Evolutionary conservation across 2,329 filamentous ascomycete species (phyloP).

Genomic region (Gnomoniopsis sp.): DNA sequence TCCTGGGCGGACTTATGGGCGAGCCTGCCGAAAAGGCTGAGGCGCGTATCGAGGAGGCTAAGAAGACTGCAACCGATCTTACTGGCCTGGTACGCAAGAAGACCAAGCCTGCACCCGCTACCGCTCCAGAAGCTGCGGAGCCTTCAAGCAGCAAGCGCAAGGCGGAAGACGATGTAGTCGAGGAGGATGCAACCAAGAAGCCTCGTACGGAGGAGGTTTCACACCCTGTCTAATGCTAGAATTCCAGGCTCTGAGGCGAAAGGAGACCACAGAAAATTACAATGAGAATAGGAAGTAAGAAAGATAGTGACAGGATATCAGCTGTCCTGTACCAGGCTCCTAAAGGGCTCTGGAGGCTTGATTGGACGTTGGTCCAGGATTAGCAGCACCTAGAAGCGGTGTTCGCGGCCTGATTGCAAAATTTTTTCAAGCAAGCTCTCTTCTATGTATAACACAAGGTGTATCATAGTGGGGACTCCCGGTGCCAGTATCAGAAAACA

Average conservation of each 20-base stretch:
- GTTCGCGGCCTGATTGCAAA: not conserved
- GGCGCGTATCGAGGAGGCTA: constrained; percentile 67
- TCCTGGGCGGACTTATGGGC: constrained; percentile 62
- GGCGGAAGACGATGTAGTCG: constrained; percentile 31
- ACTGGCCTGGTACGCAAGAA: constrained; percentile 72
- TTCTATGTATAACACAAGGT: not conserved
- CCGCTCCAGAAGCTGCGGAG: not conserved
- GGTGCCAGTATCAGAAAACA: not conserved
- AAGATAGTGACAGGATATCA: too few relatives aligned
- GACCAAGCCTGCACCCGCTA: constrained; percentile 31
- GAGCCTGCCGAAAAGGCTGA: constrained; percentile 58
- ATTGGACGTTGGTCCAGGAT: not conserved
- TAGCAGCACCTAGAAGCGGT: not conserved
- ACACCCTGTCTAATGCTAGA: too few relatives aligned
- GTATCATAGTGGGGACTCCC: not conserved
- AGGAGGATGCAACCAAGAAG: constrained; percentile 32
- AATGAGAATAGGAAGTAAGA: too few relatives aligned
- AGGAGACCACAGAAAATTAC: not conserved
- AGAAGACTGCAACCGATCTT: constrained; percentile 70
- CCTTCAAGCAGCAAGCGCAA: constrained; percentile 41
- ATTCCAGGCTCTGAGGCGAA: too few relatives aligned
- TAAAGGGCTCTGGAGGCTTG: not conserved
- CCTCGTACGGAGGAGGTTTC: constrained; percentile 28
- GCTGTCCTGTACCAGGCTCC: too few relatives aligned
- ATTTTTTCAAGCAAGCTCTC: not conserved